Evolutionary conservation across 371 early-diverging fungal species (phyloP), one percentile per base, ranked within the genome.

Genomic region (Rhizopus delemar): DNA sequence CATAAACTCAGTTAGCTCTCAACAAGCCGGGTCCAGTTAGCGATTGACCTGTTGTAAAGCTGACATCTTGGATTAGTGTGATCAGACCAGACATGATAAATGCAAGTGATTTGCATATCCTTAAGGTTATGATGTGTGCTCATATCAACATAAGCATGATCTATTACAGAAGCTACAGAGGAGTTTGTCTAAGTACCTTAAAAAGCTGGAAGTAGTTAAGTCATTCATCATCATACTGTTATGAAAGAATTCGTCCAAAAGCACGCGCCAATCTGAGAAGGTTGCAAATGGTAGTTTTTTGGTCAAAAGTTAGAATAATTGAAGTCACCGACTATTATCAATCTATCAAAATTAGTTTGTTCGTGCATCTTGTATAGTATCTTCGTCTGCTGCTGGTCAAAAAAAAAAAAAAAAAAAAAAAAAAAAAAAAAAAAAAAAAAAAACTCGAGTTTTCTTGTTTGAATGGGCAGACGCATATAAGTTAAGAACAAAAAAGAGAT

Each of bases 401-500:
- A 22, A 22, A 22, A 22, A 22, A 22, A 22, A 22, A 22, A 22
- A 12, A 54, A 54, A 15, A 60, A 54, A 2, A 29, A 22, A 22
- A 12, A 54, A 54, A 22, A 22, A 22, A 22, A 22, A 22, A 22
- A 22, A 22, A 22, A 22, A 22, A 12, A 54, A 54, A 15, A 60
- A 54, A 2, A 29, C 15, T 41, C 38, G 0, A 15, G 15, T 38
- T 12, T 22, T 48, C 5, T 11, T 29, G 32, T 29, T 28, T 13
- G 43, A 60, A 3, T 31, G 8, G 12, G 63, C 36, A 4, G 63
- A 53, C 3, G 63, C 58, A 53, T 63, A 53, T 13, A 63, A 4
- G 8, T 49, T 54, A 1, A 54, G 33, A 3, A 54, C 39, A 46
- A 12, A 54, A 29, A 53, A 54, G 3, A 54, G 50, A 16, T 36